Base-by-base conservation (phyloP, 2,329 filamentous ascomycete species). In the Alternaria triticina region DNA sequence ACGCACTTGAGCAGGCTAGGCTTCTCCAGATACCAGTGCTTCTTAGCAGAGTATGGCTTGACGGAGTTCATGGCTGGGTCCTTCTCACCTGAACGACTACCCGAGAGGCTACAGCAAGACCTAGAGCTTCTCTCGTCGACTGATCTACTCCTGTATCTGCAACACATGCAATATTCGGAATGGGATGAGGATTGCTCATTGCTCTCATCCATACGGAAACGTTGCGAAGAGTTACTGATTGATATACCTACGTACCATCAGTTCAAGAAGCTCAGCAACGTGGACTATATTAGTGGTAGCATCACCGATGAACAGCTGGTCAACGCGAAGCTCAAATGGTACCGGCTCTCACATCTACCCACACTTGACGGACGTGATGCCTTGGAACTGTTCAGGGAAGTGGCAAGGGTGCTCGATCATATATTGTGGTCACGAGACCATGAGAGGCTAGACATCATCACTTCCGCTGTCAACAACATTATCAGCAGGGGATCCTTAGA, bases 211-310 rank as follows among this genome's bases (percentile, higher is more conserved):
- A 64, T 79, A 20, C 72, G 74, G 5, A 64, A 65, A 11, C 64
- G 70, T 28, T 79, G 77, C 64, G 69, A 78, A 63, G 72, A 77
- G 47, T 54, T 77, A 8, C 69, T 80, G 23, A 74, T 80, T 10
- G 77, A 79, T 30, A 63, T 77, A n/a, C 77, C 78, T 2, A 77
- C 78, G 5, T 79, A 77, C 44, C 70, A 73, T 11, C 76, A 79
- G 52, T 65, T 80, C 15, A 79, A 79, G 59, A 70, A 76, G 55
- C 66, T 74, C n/a, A 72, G 74, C 54, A 79, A 79, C 54, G 72
- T 78, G 66, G 77, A 79, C 7, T 80, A 77, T 36, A 70, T 80
- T 17, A 72, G 68, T 33, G 75, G 69, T 2, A 57, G 59, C 1
- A 68, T 76, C 28, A 74, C 72, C 6, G 73, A 75, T 20, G 72